Conservation (phyloP, 1,284 basidiomycete species). For the Ustilago curta region DNA sequence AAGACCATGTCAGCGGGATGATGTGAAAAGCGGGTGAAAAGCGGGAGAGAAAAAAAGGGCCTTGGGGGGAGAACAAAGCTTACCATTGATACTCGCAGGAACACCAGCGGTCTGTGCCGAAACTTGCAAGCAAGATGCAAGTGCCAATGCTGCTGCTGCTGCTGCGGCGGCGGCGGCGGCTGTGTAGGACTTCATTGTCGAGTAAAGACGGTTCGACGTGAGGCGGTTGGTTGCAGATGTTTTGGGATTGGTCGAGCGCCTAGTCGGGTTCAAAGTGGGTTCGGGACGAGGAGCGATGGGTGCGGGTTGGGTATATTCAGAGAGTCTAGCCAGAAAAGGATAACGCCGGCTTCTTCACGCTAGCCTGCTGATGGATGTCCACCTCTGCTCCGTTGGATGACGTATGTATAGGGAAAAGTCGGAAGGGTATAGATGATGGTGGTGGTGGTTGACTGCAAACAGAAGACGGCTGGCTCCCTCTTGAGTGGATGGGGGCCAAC, state of each 20-base stretch:
- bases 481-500: conserved; percentile 1
- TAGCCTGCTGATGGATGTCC: no score
- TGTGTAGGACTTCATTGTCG: conserved; percentile 16
- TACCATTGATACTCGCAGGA: conserved; percentile 40
- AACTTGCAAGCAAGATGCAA: background rate
- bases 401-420: background rate
- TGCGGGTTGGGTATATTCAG: no score
- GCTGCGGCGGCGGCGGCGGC: background rate
- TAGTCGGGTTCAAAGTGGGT: background rate
- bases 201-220: background rate
- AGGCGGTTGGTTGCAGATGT: background rate
- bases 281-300: background rate
- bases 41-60: background rate
- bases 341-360: background rate
- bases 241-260: no score
- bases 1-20: background rate
- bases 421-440: conserved; percentile 6
- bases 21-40: background rate
- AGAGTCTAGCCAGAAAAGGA: no score
- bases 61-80: background rate
- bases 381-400: background rate
- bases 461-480: no score
- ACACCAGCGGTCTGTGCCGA: conserved; percentile 36
- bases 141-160: background rate
- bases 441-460: no score